These are phyloP conservation scores for Macrolepiota albuminosa DNA, from an alignment of 768 basidiomycete genomes.

Conservation along the genomic window DNA sequence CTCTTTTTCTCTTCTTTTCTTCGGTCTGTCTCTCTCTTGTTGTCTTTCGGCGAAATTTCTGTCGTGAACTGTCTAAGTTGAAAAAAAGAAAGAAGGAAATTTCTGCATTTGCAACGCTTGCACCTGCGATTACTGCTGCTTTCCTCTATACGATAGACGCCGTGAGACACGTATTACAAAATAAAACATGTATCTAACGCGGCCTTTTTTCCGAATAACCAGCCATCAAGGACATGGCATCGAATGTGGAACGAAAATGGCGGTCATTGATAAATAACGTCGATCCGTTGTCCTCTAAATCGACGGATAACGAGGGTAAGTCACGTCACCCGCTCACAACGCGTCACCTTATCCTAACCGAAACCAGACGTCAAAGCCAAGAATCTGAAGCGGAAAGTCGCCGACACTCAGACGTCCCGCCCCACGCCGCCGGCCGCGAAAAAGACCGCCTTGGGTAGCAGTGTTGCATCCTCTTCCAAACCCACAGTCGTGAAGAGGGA, in stretches of 20 bases:
- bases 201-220: slow-evolving; percentile 30
- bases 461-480: slow-evolving; percentile 36
- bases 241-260: slow-evolving; percentile 84
- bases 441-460: slow-evolving; percentile 57
- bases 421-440: slow-evolving; percentile 49
- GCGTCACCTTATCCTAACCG: slow-evolving; percentile 11
- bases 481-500: slow-evolving; percentile 58
- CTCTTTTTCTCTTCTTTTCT: slow-evolving; percentile 5
- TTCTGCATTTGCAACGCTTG: slow-evolving; percentile 5
- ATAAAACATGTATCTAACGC: slow-evolving; percentile 69
- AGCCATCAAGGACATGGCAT: slow-evolving; percentile 94
- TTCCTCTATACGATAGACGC: slow-evolving; percentile 23
- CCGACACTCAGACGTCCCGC: slow-evolving; percentile 18
- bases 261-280: slow-evolving; percentile 49
- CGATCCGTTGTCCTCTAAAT: slow-evolving; percentile 31
- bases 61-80: slow-evolving; percentile 12
- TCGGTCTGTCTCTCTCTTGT: background rate
- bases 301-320: slow-evolving; percentile 63
- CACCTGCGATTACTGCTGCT: background rate
- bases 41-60: slow-evolving; percentile 2
- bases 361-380: slow-evolving; percentile 56
- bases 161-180: slow-evolving; percentile 36
- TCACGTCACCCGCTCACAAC: slow-evolving; percentile 44
- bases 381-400: slow-evolving; percentile 59
- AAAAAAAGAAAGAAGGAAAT: background rate